Evolutionary conservation across 352 stramenopile genomes (phyloP).

Genomic region (Blastocystis sp.): DNA sequence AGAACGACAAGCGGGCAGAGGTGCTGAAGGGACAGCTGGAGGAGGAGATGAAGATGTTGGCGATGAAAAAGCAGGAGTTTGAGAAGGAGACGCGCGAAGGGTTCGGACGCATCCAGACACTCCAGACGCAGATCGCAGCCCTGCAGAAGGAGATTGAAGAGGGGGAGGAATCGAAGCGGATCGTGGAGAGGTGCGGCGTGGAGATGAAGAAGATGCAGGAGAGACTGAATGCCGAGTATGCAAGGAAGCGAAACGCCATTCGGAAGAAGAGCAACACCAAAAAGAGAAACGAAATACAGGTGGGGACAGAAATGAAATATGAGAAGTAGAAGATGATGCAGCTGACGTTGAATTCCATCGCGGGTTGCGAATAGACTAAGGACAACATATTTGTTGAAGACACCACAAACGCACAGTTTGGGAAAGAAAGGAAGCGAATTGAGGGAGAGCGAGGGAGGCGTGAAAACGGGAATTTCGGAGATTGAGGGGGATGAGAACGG

Average conservation of each 20-base stretch:
- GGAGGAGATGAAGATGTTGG: background rate
- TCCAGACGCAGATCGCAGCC: background rate
- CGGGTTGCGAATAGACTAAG: slow-evolving; percentile 14
- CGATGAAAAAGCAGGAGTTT: background rate
- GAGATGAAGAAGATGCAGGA: slow-evolving; percentile 56
- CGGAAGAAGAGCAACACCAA: slow-evolving; percentile 29
- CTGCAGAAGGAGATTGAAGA: slow-evolving; percentile 1
- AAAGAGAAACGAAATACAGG: slow-evolving; percentile 59
- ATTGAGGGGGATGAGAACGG: background rate
- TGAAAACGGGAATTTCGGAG: background rate
- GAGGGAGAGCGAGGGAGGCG: background rate
- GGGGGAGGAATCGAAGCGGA: background rate
- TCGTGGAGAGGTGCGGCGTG: slow-evolving; percentile 1
- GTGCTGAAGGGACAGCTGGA: slow-evolving; percentile 4
- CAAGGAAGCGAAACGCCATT: slow-evolving; percentile 13
- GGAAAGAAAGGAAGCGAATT: background rate
- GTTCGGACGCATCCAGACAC: background rate
- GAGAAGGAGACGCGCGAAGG: slow-evolving; percentile 20
- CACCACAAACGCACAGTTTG: background rate
- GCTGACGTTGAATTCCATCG: slow-evolving; percentile 27
- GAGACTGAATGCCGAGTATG: slow-evolving; percentile 16
- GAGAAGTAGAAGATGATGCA: slow-evolving; percentile 59
- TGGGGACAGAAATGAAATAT: background rate
- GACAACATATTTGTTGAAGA: background rate
- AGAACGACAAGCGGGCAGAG: background rate